Evolutionary conservation across 1,139 yeast genomes (phyloP), one percentile per base, ranked within the genome.

Genomic region (Scheffersomyces quercinus): DNA sequence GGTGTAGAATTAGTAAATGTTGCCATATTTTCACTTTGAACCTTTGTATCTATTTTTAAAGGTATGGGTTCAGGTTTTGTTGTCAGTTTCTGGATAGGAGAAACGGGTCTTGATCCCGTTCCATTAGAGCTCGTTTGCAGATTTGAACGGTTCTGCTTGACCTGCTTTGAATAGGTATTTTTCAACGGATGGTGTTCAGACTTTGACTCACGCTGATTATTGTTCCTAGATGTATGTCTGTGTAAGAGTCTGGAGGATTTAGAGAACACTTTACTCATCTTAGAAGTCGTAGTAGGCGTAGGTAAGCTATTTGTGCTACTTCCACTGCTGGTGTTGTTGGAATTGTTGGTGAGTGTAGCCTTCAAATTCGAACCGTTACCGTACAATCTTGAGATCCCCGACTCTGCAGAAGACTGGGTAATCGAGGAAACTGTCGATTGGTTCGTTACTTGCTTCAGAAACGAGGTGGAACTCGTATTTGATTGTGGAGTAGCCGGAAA

Each of bases 231-330:
- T 47, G 54, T 41, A 39, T 49, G 59, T 40, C 68, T 51, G 40
- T 67, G 73, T 43, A 69, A 68, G 5, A 68, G 51, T 28, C 64
- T 54, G 2, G 68, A 50, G 0, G 73, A 66, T 44, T 66, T 69
- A 2, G 67, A 58, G 33, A 69, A 50, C n/a, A 67, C 65, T 14
- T 52, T 59, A 29, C 64, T 57, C 57, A 66, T 59, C 44, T 62
- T 65, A 13, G 62, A 54, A 1, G 53, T 43, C 16, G 52, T 42
- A 6, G 46, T 44, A 7, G 51, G 38, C 4, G 55, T 40, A 7
- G 50, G 34, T 31, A 50, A 34, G 13, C 34, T 39, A 29, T 36
- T 39, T 15, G 32, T 38, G 29, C 44, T 44, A 12, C 40, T 35
- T 10, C 41, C 38, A 11, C 36, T 20, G 46, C 36, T 16, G 46